Conservation (phyloP, 2,329 filamentous ascomycete species). For the Fusarium pininemorale region DNA sequence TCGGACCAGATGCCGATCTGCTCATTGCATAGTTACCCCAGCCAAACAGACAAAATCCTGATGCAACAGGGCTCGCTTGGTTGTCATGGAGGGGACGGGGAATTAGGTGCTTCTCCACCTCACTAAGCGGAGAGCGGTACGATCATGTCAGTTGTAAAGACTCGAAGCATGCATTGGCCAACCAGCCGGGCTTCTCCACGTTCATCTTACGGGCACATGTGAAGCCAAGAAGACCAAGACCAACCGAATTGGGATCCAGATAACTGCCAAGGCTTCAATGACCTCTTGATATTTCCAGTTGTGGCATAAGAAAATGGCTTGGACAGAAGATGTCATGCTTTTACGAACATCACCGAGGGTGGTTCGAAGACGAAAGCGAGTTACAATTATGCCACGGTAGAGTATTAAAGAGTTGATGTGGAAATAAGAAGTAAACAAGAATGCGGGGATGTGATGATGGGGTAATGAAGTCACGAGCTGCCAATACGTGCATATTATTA, state of each 20-base stretch:
- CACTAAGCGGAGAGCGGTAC: conserved; percentile 3
- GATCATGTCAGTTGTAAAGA: not conserved
- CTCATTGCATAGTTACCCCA: not conserved
- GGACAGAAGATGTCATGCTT: not conserved
- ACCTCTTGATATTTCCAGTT: not conserved
- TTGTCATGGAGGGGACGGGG: not conserved
- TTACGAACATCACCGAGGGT: not conserved
- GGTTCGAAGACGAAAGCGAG: not conserved
- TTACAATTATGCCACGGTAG: not conserved
- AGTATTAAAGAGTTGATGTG: not conserved
- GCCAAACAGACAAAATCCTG: not conserved
- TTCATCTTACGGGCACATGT: not conserved
- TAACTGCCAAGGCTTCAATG: not conserved
- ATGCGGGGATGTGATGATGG: conserved; percentile 18
- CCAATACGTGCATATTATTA: conserved; percentile 10
- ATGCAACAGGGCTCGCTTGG: not conserved
- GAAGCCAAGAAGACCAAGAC: not conserved
- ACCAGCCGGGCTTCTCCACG: not conserved
- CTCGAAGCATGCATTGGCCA: conserved; percentile 21
- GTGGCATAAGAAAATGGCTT: not conserved
- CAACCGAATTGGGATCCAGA: not conserved
- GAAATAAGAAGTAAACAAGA: conserved; percentile 15
- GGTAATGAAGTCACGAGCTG: conserved; percentile 28
- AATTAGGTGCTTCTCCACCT: conserved; percentile 2
- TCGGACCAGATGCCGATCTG: not conserved